Percentiles rank a stretch among this genome's conserved stretches.
Conservation (phyloP, 306 rosid genomes). For the Pyrus pyrifolia region DNA sequence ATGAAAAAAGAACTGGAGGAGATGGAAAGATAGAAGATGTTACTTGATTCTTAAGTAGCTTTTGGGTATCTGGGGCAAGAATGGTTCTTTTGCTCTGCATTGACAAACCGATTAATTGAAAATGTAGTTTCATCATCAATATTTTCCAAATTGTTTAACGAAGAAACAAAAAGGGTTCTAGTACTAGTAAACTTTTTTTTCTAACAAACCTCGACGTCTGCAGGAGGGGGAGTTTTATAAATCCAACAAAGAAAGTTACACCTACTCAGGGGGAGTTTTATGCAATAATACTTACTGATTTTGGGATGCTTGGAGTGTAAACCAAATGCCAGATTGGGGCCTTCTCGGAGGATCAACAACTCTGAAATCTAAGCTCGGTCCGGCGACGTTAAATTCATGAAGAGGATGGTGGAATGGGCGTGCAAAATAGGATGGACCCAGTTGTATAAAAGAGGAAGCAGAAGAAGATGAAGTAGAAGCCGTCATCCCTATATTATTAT, state of each 20-base stretch:
- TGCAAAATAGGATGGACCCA: conserved; percentile 27
- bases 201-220: no score
- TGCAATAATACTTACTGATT: conserved; percentile 56
- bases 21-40: background rate
- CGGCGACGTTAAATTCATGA: conserved; percentile 33
- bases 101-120: conserved; percentile 3
- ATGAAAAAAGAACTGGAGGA: background rate
- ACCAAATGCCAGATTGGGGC: conserved; percentile 95
- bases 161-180: no score
- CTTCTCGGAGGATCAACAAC: conserved; percentile 82
- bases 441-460: conserved; percentile 33
- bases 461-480: conserved; percentile 33
- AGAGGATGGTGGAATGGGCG: conserved; percentile 41
- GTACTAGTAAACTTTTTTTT: no score
- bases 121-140: background rate
- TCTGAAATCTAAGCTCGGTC: conserved; percentile 55
- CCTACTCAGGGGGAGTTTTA: background rate
- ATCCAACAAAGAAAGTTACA: background rate
- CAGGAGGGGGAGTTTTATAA: no score
- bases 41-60: conserved; percentile 93
- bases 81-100: conserved; percentile 74
- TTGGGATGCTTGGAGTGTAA: conserved; percentile 80
- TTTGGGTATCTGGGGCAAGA: conserved; percentile 86
- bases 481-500: conserved; percentile 24
- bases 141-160: background rate